Conservation (phyloP, 257 asterid species). For the Handroanthus guayacan region DNA sequence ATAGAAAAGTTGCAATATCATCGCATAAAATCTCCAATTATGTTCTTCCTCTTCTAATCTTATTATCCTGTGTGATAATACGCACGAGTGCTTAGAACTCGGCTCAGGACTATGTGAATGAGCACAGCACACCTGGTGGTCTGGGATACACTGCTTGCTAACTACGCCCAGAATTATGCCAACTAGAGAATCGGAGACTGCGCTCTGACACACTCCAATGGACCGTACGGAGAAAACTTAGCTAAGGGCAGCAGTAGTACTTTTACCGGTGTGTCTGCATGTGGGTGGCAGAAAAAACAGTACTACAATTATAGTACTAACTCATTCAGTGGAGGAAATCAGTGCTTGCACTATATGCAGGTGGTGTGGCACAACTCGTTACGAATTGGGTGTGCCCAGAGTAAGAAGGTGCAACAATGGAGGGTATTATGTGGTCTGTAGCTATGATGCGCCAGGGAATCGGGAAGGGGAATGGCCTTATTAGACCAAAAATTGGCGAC, state of each 20-base stretch:
- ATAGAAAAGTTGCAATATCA: conserved; percentile 31
- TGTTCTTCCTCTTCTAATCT: conserved; percentile 8
- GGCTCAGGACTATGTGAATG: conserved; percentile 42
- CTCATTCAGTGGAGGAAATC: conserved; percentile 42
- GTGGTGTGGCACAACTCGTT: conserved; percentile 58
- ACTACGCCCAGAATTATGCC: conserved; percentile 53
- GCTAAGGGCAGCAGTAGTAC: conserved; percentile 54
- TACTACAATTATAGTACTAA: conserved; percentile 41
- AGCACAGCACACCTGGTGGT: conserved; percentile 44
- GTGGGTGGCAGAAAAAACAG: conserved; percentile 51
- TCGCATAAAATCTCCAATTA: neutral
- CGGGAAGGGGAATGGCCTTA: conserved; percentile 57
- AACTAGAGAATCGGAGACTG: conserved; percentile 41
- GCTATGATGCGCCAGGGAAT: conserved; percentile 66
- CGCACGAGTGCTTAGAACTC: conserved; percentile 40
- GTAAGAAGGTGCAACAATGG: conserved; percentile 46
- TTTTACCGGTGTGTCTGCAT: conserved; percentile 40
- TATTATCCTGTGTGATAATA: conserved; percentile 5
- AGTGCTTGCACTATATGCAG: conserved; percentile 69
- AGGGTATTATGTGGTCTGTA: conserved; percentile 55
- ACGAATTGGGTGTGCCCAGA: conserved; percentile 57
- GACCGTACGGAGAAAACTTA: conserved; percentile 65
- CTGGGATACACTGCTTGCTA: conserved; percentile 50
- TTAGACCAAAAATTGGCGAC: neutral
- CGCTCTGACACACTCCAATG: conserved; percentile 48